Evolutionary conservation across 345 rosid genomes (phyloP).

Genomic region (Salix dunnii): DNA sequence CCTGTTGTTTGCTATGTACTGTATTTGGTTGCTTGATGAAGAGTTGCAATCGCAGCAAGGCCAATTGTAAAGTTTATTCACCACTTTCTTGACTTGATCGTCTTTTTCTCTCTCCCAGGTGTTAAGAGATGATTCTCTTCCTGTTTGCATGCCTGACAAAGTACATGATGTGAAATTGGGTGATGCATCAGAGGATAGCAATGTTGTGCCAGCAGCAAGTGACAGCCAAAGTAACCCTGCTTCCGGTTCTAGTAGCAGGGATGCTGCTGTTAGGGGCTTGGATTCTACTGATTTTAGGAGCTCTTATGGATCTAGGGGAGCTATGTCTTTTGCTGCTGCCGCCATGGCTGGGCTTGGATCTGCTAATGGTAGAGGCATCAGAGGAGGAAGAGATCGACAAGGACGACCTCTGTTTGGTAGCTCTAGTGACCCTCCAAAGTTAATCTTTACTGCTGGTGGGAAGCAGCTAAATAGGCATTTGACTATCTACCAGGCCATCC

Average conservation of each 20-base stretch:
- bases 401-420: constrained; percentile 66
- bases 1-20: neutral
- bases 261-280: constrained; percentile 60
- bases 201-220: constrained; percentile 40
- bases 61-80: neutral
- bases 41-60: neutral
- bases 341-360: constrained; percentile 98
- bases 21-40: neutral
- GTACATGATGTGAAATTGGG: constrained; percentile 95
- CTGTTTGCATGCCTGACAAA: constrained; percentile 86
- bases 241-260: constrained; percentile 81
- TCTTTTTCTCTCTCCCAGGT: constrained; percentile 43
- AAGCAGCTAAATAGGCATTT: constrained; percentile 89
- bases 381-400: constrained; percentile 88
- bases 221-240: constrained; percentile 58
- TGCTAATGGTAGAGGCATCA: constrained; percentile 83
- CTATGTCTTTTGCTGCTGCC: constrained; percentile 96
- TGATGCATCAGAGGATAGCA: constrained; percentile 68
- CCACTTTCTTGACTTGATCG: neutral
- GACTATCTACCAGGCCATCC: constrained; percentile 98
- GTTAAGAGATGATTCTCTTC: constrained; percentile 79
- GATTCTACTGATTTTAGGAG: constrained; percentile 69
- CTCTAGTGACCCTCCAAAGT: constrained; percentile 71
- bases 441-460: constrained; percentile 78
- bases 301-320: constrained; percentile 84